phyloP scores from a whole-genome alignment of 2,329 filamentous ascomycete species.

The Microdochium paspali region DNA sequence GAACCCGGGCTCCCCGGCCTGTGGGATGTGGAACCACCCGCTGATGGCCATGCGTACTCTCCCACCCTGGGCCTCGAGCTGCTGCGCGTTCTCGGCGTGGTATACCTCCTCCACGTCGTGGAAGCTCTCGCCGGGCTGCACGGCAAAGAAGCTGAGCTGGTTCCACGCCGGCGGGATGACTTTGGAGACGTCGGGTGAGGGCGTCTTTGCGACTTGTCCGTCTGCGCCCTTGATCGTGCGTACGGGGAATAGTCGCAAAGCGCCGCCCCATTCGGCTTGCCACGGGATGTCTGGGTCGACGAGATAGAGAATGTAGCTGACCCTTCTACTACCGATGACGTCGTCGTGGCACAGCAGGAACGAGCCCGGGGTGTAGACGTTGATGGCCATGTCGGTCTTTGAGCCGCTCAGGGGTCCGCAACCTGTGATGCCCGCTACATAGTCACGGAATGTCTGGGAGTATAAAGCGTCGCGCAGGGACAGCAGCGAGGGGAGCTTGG shows the following conservation, averaged over 20 bases:
- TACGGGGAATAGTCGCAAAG: conserved; percentile 76
- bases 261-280: conserved; percentile 88
- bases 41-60: conserved; percentile 94
- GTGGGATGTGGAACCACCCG: conserved; percentile 98
- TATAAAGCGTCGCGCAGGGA: conserved; percentile 91
- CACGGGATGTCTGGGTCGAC: conserved; percentile 86
- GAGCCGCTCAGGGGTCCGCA: conserved; percentile 80
- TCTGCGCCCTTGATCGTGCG: conserved; percentile 54
- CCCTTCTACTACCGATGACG: conserved; percentile 90
- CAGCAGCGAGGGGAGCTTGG: conserved; percentile 81
- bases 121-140: conserved; percentile 97
- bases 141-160: conserved; percentile 95
- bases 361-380: conserved; percentile 93
- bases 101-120: conserved; percentile 99
- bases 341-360: conserved; percentile 96
- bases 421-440: conserved; percentile 76
- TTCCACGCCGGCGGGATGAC: conserved; percentile 93
- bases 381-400: conserved; percentile 99
- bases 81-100: conserved; percentile 49
- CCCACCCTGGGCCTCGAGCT: conserved; percentile 59
- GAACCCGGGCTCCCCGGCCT: conserved; percentile 86
- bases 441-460: conserved; percentile 80
- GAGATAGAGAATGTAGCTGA: conserved; percentile 96
- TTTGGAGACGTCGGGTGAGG: conserved; percentile 67
- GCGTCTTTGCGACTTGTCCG: conserved; percentile 69